Evolutionary conservation across 2,329 filamentous ascomycete genomes (phyloP), one percentile per base, ranked within the genome.

Genomic region (Lomentospora prolificans): DNA sequence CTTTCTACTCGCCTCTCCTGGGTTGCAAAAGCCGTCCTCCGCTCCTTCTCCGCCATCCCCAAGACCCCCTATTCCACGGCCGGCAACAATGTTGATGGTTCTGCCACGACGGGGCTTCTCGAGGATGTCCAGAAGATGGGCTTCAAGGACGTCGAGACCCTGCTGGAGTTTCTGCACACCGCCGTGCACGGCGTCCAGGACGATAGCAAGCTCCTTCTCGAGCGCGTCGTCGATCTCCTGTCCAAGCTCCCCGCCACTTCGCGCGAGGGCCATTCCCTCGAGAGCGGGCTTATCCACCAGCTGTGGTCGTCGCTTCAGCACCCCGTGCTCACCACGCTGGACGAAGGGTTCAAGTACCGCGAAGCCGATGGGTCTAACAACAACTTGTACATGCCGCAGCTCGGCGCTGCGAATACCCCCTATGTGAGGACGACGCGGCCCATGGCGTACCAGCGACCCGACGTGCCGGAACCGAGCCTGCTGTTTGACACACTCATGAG

Each of bases 401-500:
- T 62, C 30, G 61, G 61, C 9, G 58, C 58, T 12, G 61, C 61
- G 4, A 53, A 53, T 7, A 60, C 58, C 3, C 48, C 60, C 6
- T 62, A 62, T n/a, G 57, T 57, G 6, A 58, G 58, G 17, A 59
- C 60, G 6, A 55, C 57, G 14, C 58, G 54, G 12, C 51, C 61
- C 30, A 46, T 56, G 41, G 51, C 55, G 48, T 57, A 59, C 24
- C 61, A 62, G 55, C 56, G 39, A 19, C 59, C 57, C 4, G 56
- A 56, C 44, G 57, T 57, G 56, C 61, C 61, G 0, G 59, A 62
- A 17, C 55, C 61, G 10, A 58, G 57, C 19, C 55, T 61, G 30
- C 33, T 62, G 19, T 62, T 62, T 17, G 61, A 62, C 41, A 61
- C 57, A 51, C 55, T 62, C 27, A 57, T 61, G 17, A 51, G 59